phyloP scores from a whole-genome alignment of 2,329 filamentous ascomycete species.

The Apiospora malaysiana region DNA sequence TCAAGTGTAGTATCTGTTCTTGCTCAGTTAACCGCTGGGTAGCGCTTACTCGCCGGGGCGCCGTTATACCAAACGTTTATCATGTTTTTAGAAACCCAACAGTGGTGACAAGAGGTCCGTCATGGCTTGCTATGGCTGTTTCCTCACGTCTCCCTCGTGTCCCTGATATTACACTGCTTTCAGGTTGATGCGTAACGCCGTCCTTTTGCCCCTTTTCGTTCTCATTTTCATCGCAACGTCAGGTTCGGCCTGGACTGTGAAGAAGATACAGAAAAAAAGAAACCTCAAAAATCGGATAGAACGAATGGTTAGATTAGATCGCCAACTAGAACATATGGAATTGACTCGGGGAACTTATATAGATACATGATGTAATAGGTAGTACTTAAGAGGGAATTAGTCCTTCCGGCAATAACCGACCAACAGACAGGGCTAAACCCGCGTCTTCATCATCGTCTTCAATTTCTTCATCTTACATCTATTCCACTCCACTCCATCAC shows the following conservation, averaged over 20 bases:
- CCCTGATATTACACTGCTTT: constrained; percentile 19
- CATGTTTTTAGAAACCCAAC: neutral
- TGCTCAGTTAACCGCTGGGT: constrained; percentile 18
- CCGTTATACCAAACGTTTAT: neutral
- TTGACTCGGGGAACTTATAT: neutral
- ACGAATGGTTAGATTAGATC: neutral
- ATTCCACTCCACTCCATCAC: no score
- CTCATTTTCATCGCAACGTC: constrained; percentile 8
- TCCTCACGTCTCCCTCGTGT: neutral
- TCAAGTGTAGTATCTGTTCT: constrained; percentile 22
- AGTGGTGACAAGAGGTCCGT: neutral
- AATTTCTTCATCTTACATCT: neutral
- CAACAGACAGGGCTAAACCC: neutral
- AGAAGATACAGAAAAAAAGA: neutral
- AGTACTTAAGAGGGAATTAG: neutral
- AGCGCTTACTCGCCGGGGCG: neutral
- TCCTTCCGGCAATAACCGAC: neutral
- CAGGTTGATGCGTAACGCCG: constrained; percentile 11
- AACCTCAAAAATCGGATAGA: no score
- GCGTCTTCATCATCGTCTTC: neutral
- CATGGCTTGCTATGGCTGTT: neutral
- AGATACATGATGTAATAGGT: neutral
- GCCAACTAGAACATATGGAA: constrained; percentile 9
- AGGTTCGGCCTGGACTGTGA: constrained; percentile 6
- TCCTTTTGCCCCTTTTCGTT: neutral